These are phyloP conservation scores for Tilletia indica DNA, from an alignment of 1,284 basidiomycete genomes.

Conservation along the genomic window DNA sequence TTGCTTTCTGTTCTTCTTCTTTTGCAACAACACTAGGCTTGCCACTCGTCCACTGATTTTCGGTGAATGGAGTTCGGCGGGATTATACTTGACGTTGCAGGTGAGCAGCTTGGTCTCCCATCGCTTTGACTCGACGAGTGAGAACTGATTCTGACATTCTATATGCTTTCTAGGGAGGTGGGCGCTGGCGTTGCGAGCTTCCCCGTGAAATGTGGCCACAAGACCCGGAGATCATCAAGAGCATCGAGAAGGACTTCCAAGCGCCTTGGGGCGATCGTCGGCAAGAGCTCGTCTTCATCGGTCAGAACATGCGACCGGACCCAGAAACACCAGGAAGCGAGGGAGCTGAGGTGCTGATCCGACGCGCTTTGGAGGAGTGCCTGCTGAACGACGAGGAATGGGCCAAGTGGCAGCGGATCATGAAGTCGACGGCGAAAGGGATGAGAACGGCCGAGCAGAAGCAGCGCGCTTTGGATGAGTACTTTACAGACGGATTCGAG, in stretches of 20 bases:
- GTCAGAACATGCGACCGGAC: conserved; percentile 46
- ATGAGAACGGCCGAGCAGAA: conserved; percentile 27
- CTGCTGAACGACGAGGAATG: conserved; percentile 58
- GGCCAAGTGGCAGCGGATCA: conserved; percentile 56
- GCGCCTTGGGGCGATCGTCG: conserved; percentile 59
- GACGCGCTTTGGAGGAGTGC: conserved; percentile 54
- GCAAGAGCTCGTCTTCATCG: conserved; percentile 58
- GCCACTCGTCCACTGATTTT: conserved; percentile 48
- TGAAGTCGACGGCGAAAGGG: conserved; percentile 49
- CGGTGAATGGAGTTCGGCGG: conserved; percentile 61
- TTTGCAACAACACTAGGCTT: conserved; percentile 22
- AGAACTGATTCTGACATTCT: too few species aligned
- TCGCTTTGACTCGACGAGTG: too few species aligned
- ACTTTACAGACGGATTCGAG: conserved; percentile 57
- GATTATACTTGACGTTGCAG: conserved; percentile 54
- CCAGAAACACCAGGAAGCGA: not conserved
- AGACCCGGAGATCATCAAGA: conserved; percentile 55
- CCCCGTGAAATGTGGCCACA: conserved; percentile 57
- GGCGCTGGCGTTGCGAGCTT: conserved; percentile 57
- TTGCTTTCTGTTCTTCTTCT: not conserved
- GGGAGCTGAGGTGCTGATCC: conserved; percentile 53
- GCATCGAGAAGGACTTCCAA: conserved; percentile 58
- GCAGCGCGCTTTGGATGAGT: conserved; percentile 49
- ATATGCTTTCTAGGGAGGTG: conserved; percentile 54
- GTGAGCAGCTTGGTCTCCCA: too few species aligned